A percentile compares a stretch with the other conserved stretches of the same genome.
Evolutionary conservation across 2,329 filamentous ascomycete genomes (phyloP).

Genomic region (Tolypocladium nubicola): DNA sequence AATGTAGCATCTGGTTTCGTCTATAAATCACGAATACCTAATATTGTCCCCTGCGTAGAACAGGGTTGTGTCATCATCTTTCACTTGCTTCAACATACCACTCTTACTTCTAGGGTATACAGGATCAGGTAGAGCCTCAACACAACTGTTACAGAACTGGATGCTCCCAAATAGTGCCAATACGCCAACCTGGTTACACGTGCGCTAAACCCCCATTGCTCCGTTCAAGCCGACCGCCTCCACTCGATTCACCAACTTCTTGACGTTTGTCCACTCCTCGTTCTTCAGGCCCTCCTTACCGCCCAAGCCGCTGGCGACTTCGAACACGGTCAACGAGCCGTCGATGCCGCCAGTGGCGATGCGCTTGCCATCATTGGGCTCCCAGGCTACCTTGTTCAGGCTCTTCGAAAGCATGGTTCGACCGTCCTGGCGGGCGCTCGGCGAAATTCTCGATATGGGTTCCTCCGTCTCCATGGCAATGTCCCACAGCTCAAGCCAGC

Average conservation of each 20-base stretch:
- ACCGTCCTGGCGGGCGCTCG: slow-evolving; percentile 54
- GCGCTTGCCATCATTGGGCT: slow-evolving; percentile 75
- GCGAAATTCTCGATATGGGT: slow-evolving; percentile 70
- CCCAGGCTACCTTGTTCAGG: slow-evolving; percentile 92
- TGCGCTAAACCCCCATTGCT: slow-evolving; percentile 27
- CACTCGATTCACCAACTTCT: slow-evolving; percentile 72
- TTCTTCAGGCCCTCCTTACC: slow-evolving; percentile 73
- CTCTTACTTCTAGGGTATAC: neutral
- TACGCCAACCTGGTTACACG: neutral
- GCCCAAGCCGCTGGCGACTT: slow-evolving; percentile 73
- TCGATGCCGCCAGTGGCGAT: slow-evolving; percentile 88
- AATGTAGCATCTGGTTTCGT: too few relatives aligned
- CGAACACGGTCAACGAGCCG: slow-evolving; percentile 82
- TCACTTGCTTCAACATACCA: neutral
- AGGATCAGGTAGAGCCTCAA: neutral
- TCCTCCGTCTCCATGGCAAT: slow-evolving; percentile 88
- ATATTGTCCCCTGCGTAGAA: neutral
- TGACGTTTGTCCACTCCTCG: slow-evolving; percentile 90
- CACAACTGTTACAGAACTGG: neutral
- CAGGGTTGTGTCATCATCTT: neutral
- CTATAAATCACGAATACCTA: neutral
- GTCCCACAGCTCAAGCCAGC: slow-evolving; percentile 91
- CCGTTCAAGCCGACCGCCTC: slow-evolving; percentile 50
- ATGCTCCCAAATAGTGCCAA: neutral
- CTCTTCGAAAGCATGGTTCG: slow-evolving; percentile 68